Base-by-base conservation (phyloP, 352 stramenopile species). In the Ophiocytium majus region DNA sequence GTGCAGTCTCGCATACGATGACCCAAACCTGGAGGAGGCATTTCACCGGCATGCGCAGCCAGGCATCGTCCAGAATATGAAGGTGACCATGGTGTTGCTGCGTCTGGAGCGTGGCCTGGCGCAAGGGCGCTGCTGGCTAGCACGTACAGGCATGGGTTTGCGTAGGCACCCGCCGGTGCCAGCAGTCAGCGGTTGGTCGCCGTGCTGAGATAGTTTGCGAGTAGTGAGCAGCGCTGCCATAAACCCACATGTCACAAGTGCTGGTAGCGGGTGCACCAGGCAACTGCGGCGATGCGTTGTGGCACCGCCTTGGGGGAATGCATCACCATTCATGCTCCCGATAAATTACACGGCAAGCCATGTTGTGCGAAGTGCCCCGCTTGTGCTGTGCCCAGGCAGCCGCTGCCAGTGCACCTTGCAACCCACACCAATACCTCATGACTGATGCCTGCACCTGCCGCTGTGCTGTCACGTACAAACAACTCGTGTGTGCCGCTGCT, bases 1-100 rank as follows among this genome's bases (percentile, higher is more conserved):
- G 28, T 83, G 78, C 74, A 83, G 33, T 37, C 32, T 88, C 0
- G 79, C 84, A 37, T 88, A 87, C 66, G 32, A 83, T 14, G 85
- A 88, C 49, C 64, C 80, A 10, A 50, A 83, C 0, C 37, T 88
- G 37, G 85, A 88, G 74, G 78, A 79, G 80, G 85, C 85, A 36
- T 88, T 88, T 43, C 78, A 81, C 32, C 63, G 75, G n/a, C 85
- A 88, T 74, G 79, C 83, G 43, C n/a, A 71, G 10, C 79, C 81
- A 37, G 82, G 63, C 75, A 84, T 84, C 28, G 76, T 86, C 17
- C 85, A 81, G 19, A 74, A 75, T 33, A 78, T 88, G n/a, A 79
- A 84, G 10, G 71, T 88, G 5, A 84, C n/a, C n/a, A n/a, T n/a
- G n/a, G n/a, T n/a, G n/a, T n/a, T n/a, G n/a, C n/a, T n/a, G n/a